These are phyloP conservation scores for Cymodocea nodosa DNA, from an alignment of 116 monocot species.

Conservation along the genomic window DNA sequence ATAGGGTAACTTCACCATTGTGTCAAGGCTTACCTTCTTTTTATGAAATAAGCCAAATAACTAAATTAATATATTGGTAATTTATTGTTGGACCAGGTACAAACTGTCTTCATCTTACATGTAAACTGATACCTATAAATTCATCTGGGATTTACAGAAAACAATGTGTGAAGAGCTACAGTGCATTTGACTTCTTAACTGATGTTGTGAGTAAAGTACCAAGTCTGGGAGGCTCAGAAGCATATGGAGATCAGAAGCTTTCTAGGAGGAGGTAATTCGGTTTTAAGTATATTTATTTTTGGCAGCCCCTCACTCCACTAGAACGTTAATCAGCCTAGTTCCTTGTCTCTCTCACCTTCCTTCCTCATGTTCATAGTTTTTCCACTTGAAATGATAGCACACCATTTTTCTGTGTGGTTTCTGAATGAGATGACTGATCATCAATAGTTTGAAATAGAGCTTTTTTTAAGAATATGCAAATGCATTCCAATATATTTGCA, in stretches of 20 bases:
- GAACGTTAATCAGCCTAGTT: not conserved
- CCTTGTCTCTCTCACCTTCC: not conserved
- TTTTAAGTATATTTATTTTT: not conserved
- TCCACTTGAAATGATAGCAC: no score
- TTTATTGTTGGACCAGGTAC: no score
- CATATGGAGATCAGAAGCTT: conserved; percentile 64
- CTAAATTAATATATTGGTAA: no score
- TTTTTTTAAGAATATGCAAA: not conserved
- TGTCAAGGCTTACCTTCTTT: no score
- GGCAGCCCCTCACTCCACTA: not conserved
- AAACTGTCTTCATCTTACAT: no score
- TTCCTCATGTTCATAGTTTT: not conserved
- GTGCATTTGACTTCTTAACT: conserved; percentile 87
- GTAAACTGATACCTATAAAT: not conserved
- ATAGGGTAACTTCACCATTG: no score
- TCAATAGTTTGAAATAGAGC: not conserved
- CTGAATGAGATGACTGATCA: not conserved
- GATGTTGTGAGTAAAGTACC: conserved; percentile 94
- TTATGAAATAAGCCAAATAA: no score
- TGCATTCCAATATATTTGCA: no score
- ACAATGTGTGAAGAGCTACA: conserved; percentile 87
- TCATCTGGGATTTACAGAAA: conserved; percentile 35
- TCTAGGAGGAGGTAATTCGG: conserved; percentile 67
- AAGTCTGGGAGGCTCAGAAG: conserved; percentile 58
- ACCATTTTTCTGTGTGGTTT: not conserved